Percentiles rank a stretch among this genome's conserved stretches.
These are phyloP conservation scores for Xylaria palmicola DNA, from an alignment of 495 filamentous ascomycete genomes.

Conservation along the genomic window DNA sequence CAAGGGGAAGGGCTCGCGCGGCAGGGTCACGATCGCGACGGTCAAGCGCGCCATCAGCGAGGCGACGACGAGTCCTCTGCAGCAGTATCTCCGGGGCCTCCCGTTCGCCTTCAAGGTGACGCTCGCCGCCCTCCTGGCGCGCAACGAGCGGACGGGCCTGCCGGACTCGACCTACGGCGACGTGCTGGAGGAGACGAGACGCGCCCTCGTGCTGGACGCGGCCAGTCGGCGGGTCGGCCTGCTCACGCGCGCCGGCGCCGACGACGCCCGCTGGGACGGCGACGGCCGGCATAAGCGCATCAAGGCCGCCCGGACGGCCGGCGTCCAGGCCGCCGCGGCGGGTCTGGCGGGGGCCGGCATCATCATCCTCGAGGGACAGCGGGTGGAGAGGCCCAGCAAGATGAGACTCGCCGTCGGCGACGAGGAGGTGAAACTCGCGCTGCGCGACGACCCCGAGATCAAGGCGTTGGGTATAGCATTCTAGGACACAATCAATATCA, in stretches of 20 bases:
- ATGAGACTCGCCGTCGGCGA: slow-evolving; percentile 81
- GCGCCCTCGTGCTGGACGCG: slow-evolving; percentile 64
- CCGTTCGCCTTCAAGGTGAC: slow-evolving; percentile 82
- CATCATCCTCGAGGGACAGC: slow-evolving; percentile 72
- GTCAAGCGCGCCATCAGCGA: slow-evolving; percentile 94
- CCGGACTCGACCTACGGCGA: slow-evolving; percentile 88
- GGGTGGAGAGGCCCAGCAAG: slow-evolving; percentile 81
- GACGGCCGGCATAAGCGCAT: slow-evolving; percentile 1
- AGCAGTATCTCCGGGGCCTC: slow-evolving; percentile 78
- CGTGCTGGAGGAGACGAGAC: slow-evolving; percentile 83
- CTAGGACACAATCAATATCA: slow-evolving; percentile 19
- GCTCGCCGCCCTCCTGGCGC: slow-evolving; percentile 73
- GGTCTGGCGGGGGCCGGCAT: slow-evolving; percentile 86
- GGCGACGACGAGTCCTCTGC: slow-evolving; percentile 86
- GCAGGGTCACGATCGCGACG: slow-evolving; percentile 84
- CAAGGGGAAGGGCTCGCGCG: slow-evolving; percentile 22
- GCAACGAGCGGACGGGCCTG: slow-evolving; percentile 78
- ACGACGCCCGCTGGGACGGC: slow-evolving; percentile 3
- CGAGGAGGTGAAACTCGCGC: slow-evolving; percentile 84
- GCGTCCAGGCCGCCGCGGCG: slow-evolving; percentile 69
- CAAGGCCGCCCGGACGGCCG: slow-evolving; percentile 51
- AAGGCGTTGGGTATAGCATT: slow-evolving; percentile 62
- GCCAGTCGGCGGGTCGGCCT: slow-evolving; percentile 39
- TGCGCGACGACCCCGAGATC: slow-evolving; percentile 85
- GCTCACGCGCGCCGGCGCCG: slow-evolving; percentile 14